These are phyloP conservation scores for Yamadazyma friedrichii DNA, from an alignment of 1,139 yeast species.

Conservation along the genomic window DNA sequence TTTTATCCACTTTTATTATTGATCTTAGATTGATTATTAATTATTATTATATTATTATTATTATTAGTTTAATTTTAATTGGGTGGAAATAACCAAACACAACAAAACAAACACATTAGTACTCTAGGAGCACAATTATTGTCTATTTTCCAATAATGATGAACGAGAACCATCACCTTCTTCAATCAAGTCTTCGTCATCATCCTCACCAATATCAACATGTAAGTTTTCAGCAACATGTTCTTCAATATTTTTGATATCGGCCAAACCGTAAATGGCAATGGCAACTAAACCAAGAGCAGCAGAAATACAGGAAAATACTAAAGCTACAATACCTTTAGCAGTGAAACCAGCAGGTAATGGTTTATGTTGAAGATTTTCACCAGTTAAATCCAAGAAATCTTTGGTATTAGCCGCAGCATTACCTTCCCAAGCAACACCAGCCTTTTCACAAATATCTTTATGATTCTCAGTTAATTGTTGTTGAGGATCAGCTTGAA, in stretches of 20 bases:
- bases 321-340: slow-evolving; percentile 65
- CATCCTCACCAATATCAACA: slow-evolving; percentile 46
- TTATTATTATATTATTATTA: neutral
- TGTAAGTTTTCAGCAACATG: slow-evolving; percentile 61
- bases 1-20: slow-evolving; percentile 6
- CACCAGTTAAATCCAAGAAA: slow-evolving; percentile 57
- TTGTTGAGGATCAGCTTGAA: slow-evolving; percentile 40
- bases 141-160: slow-evolving; percentile 6
- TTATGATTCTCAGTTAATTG: slow-evolving; percentile 46
- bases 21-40: slow-evolving; percentile 3
- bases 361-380: slow-evolving; percentile 52
- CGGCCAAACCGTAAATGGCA: slow-evolving; percentile 63
- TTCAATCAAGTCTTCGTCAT: slow-evolving; percentile 15
- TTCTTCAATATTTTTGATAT: slow-evolving; percentile 58
- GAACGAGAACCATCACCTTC: slow-evolving; percentile 3
- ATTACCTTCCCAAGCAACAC: slow-evolving; percentile 53
- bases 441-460: slow-evolving; percentile 44
- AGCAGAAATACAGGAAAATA: slow-evolving; percentile 56
- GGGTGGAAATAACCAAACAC: neutral
- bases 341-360: slow-evolving; percentile 69
- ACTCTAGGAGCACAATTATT: no score
- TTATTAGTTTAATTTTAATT: neutral
- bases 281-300: slow-evolving; percentile 57
- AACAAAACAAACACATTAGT: no score
- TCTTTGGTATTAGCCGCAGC: slow-evolving; percentile 63